Evolutionary conservation across 306 rosid species (phyloP).

Genomic region (Lathyrus oleraceus): DNA sequence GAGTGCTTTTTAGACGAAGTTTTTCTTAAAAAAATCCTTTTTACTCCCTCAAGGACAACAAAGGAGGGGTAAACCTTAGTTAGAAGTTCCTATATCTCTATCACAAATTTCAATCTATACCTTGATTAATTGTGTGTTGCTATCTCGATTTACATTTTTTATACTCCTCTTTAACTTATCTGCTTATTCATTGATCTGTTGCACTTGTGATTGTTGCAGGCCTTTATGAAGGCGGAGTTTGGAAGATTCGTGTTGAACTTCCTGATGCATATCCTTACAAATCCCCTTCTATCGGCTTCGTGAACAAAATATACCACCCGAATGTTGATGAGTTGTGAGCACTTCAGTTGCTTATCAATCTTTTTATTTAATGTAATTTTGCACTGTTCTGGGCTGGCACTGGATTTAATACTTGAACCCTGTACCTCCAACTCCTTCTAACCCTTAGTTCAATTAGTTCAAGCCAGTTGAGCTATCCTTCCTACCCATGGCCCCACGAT

Average conservation of each 20-base stretch:
- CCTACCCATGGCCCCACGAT: too few species aligned
- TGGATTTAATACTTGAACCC: constrained; percentile 12
- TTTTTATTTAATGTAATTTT: not conserved
- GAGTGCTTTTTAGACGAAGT: constrained; percentile 1
- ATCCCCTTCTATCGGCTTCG: constrained; percentile 95
- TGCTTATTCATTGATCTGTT: constrained; percentile 30
- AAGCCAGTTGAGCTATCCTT: too few species aligned
- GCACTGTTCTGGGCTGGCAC: not conserved
- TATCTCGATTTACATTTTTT: too few species aligned
- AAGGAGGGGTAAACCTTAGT: not conserved
- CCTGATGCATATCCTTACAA: constrained; percentile 98
- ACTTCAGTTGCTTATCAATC: constrained; percentile 31
- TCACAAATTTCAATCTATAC: not conserved
- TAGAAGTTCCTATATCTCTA: constrained; percentile 3
- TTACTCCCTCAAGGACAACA: not conserved
- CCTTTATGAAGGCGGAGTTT: constrained; percentile 91
- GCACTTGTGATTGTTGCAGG: constrained; percentile 56
- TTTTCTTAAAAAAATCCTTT: not conserved
- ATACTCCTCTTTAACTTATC: constrained; percentile 12
- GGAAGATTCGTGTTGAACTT: constrained; percentile 96
- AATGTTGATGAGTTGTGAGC: constrained; percentile 98
- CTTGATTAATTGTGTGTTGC: too few species aligned
- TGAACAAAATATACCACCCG: constrained; percentile 95
- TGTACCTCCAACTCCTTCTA: too few species aligned
- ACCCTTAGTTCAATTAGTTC: too few species aligned